Evolutionary conservation across 2,329 filamentous ascomycete genomes (phyloP).

Genomic region (Fusarium concolor): DNA sequence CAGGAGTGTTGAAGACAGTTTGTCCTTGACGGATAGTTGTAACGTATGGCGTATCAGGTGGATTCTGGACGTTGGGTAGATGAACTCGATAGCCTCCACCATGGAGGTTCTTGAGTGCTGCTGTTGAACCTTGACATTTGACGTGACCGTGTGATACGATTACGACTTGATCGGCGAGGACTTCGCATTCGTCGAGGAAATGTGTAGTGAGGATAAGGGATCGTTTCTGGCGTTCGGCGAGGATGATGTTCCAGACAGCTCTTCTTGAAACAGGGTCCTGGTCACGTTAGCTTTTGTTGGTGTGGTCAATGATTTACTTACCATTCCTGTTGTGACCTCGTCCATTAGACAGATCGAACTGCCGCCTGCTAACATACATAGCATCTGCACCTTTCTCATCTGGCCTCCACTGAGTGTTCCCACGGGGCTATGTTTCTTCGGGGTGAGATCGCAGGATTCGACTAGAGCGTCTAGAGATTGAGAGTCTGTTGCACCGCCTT

Average conservation of each 20-base stretch:
- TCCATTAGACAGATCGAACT: slow-evolving; percentile 62
- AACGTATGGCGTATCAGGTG: not conserved
- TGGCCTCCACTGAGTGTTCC: slow-evolving; percentile 84
- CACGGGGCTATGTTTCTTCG: slow-evolving; percentile 74
- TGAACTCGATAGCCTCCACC: slow-evolving; percentile 10
- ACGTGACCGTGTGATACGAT: slow-evolving; percentile 17
- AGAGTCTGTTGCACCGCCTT: not conserved
- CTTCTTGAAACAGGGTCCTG: slow-evolving; percentile 83
- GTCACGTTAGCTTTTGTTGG: slow-evolving; percentile 53
- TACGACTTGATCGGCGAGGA: slow-evolving; percentile 74
- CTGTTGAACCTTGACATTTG: slow-evolving; percentile 10
- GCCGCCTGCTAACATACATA: slow-evolving; percentile 89
- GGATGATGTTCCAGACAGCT: slow-evolving; percentile 89
- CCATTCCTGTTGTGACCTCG: slow-evolving; percentile 67
- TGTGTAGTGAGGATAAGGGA: slow-evolving; percentile 88
- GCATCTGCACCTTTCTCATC: slow-evolving; percentile 86
- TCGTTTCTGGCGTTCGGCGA: slow-evolving; percentile 79
- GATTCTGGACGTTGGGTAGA: not conserved
- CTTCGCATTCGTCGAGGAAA: slow-evolving; percentile 87
- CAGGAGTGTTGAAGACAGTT: slow-evolving; percentile 4
- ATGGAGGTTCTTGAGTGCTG: slow-evolving; percentile 7
- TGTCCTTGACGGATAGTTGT: slow-evolving; percentile 7
- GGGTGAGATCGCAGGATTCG: slow-evolving; percentile 73
- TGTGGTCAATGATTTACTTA: rapidly evolving
- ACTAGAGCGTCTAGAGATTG: slow-evolving; percentile 61